A percentile compares a stretch with the other conserved stretches of the same genome.
phyloP scores from a whole-genome alignment of 2,329 filamentous ascomycete genomes.

The Ophiostoma sp. region DNA sequence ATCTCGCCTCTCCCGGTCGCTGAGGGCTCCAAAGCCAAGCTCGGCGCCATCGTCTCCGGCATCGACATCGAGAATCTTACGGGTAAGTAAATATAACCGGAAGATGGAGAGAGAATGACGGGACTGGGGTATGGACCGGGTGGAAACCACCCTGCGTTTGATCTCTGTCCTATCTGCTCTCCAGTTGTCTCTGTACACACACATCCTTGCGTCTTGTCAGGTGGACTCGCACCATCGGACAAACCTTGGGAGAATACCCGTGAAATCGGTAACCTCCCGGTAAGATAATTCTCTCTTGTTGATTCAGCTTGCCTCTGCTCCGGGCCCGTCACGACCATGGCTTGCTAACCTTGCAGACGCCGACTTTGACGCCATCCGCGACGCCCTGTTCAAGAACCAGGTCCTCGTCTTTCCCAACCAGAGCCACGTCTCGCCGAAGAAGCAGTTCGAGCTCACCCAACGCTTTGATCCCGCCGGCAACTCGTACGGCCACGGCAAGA shows the following conservation, averaged over 20 bases:
- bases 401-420: slow-evolving; percentile 69
- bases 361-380: slow-evolving; percentile 58
- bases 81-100: slow-evolving; percentile 41
- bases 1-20: slow-evolving; percentile 22
- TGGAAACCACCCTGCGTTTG: neutral
- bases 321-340: neutral
- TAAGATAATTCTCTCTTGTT: slow-evolving; percentile 22
- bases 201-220: slow-evolving; percentile 18
- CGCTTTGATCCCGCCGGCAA: slow-evolving; percentile 63
- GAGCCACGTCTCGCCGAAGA: slow-evolving; percentile 56
- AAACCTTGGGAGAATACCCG: slow-evolving; percentile 29
- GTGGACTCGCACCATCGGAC: slow-evolving; percentile 3
- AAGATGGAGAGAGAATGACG: neutral
- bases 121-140: neutral
- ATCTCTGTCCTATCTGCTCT: neutral
- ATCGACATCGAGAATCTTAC: slow-evolving; percentile 57
- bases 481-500: slow-evolving; percentile 69
- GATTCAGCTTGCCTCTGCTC: neutral
- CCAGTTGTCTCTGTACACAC: neutral
- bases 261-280: slow-evolving; percentile 30
- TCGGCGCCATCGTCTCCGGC: slow-evolving; percentile 55
- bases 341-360: slow-evolving; percentile 40
- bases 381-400: slow-evolving; percentile 62
- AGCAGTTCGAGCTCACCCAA: slow-evolving; percentile 68
- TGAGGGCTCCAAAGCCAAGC: slow-evolving; percentile 40